Conservation (phyloP, 306 rosid species). For the Casuarina cunninghamiana region DNA sequence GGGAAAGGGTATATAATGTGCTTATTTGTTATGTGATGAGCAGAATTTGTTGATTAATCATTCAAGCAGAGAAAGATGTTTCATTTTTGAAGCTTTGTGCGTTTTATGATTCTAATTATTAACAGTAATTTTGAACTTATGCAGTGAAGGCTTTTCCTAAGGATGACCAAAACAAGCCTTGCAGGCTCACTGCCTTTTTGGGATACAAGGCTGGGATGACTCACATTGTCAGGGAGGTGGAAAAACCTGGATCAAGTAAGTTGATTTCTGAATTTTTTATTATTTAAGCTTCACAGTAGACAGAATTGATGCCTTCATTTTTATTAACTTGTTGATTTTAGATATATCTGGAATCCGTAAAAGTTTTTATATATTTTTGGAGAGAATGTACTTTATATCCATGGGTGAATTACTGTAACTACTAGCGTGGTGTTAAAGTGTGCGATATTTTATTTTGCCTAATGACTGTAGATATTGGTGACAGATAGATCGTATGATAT, state of each 20-base stretch:
- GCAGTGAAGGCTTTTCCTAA: conserved; percentile 92
- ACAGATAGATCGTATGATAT: too few species aligned
- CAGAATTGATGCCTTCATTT: not conserved
- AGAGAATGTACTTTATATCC: not conserved
- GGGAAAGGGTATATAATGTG: conserved; percentile 55
- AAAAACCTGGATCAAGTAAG: conserved; percentile 85
- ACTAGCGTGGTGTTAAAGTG: not conserved
- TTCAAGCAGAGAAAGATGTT: not conserved
- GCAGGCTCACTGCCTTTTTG: conserved; percentile 69
- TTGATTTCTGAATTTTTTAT: not conserved
- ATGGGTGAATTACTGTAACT: not conserved
- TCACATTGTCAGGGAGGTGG: conserved; percentile 84
- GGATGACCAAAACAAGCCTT: conserved; percentile 70
- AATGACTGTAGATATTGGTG: not conserved
- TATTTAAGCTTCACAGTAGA: not conserved
- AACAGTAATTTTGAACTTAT: not conserved
- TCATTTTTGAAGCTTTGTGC: not conserved
- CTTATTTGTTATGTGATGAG: not conserved
- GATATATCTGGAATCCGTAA: not conserved
- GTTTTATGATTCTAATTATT: not conserved
- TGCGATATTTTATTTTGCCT: not conserved
- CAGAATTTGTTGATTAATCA: not conserved
- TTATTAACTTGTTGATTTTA: not conserved
- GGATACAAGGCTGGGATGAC: conserved; percentile 96
- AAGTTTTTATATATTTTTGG: not conserved